Evolutionary conservation across 1,284 basidiomycete species (phyloP).

Genomic region (Ceratobasidium sp.): DNA sequence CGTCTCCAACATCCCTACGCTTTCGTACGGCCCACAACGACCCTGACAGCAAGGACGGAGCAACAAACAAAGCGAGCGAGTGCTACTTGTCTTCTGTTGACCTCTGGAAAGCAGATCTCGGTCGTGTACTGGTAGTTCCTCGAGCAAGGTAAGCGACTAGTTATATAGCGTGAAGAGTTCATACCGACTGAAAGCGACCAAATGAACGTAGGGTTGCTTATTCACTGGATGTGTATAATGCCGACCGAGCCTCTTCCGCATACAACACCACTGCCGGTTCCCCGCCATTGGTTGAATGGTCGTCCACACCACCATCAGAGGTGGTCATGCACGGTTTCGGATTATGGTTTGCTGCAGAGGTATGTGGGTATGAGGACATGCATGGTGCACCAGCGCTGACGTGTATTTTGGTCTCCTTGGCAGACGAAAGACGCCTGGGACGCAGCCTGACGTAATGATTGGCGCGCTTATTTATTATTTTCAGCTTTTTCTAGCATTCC

Average conservation of each 20-base stretch:
- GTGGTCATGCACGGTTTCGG: conserved; percentile 27
- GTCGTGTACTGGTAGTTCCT: conserved; percentile 57
- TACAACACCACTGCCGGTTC: background rate
- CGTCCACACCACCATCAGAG: conserved; percentile 12
- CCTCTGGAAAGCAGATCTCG: conserved; percentile 59
- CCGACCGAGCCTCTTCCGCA: conserved; percentile 32
- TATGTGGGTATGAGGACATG: background rate
- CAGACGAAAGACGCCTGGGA: conserved; percentile 31
- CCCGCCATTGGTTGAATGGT: conserved; percentile 21
- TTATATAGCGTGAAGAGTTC: background rate
- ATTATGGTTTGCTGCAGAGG: conserved; percentile 32
- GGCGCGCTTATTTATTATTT: background rate
- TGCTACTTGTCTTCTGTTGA: conserved; percentile 59
- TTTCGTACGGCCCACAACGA: conserved; percentile 51
- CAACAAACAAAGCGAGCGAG: conserved; percentile 57
- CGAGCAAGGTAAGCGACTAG: conserved; percentile 47
- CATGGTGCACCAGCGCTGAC: background rate
- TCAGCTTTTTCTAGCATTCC: background rate
- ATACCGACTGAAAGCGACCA: background rate
- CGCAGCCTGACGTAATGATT: conserved; percentile 18
- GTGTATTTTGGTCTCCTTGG: background rate
- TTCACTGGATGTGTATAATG: conserved; percentile 28
- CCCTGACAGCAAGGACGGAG: conserved; percentile 46
- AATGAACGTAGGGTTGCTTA: conserved; percentile 15
- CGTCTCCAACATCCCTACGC: conserved; percentile 48